Conservation (phyloP, 257 asterid genomes). For the Hygrophila difformis region DNA sequence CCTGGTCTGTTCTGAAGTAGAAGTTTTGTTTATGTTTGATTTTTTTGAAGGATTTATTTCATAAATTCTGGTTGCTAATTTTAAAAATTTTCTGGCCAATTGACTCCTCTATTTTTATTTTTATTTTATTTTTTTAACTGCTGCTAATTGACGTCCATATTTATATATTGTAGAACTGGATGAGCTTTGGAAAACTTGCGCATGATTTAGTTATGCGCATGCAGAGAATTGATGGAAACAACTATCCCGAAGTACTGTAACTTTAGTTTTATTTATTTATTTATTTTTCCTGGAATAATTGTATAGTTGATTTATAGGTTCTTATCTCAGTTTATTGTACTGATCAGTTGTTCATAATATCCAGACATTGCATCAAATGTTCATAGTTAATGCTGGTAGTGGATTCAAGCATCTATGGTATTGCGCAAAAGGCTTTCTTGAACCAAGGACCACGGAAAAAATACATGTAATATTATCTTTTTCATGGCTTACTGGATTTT, state of each 20-base stretch:
- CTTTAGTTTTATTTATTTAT: too few species aligned
- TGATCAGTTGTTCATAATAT: slow-evolving; percentile 22
- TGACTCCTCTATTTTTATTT: too few species aligned
- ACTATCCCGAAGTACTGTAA: slow-evolving; percentile 88
- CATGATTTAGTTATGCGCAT: slow-evolving; percentile 84
- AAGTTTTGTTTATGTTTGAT: slow-evolving; percentile 11
- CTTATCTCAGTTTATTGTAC: background rate
- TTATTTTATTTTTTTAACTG: too few species aligned
- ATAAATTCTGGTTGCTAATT: too few species aligned
- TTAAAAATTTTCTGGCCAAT: too few species aligned
- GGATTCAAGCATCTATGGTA: slow-evolving; percentile 86
- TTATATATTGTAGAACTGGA: slow-evolving; percentile 58
- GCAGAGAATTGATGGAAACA: slow-evolving; percentile 89
- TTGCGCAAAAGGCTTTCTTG: slow-evolving; percentile 80
- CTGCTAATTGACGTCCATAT: too few species aligned
- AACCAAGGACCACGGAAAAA: slow-evolving; percentile 79
- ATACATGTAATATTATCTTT: slow-evolving; percentile 51
- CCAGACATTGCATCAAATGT: slow-evolving; percentile 92
- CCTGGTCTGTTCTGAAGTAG: slow-evolving; percentile 52
- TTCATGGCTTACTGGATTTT: background rate
- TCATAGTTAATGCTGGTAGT: slow-evolving; percentile 87
- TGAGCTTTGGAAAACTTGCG: slow-evolving; percentile 88
- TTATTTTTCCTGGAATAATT: background rate
- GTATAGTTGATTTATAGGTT: too few species aligned
- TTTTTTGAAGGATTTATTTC: slow-evolving; percentile 11